Base-by-base conservation (phyloP, 495 filamentous ascomycete species). In the Hypoxylon intermedium region DNA sequence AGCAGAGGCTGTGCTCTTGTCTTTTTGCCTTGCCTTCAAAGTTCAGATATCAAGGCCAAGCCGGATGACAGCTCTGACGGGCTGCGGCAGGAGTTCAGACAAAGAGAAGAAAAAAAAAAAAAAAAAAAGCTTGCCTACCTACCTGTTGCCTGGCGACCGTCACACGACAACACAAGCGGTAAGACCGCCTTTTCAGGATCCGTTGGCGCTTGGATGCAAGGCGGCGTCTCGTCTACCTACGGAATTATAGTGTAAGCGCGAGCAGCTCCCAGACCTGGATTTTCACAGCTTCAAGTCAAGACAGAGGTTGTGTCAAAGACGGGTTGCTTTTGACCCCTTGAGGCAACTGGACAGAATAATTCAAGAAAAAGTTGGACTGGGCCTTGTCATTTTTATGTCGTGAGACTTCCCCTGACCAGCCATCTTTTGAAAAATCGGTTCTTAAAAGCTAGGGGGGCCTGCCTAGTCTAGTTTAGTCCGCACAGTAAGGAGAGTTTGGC, bases 251-350 rank as follows among this genome's bases (percentile, higher is more conserved):
- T 20, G 20, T 60, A 60, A 60, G 62, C 62, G 62, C 55, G 62
- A 60, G 62, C 52, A 51, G 62, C 62, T 60, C 62, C 51, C 31
- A 40, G 47, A 9, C 26, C 40, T 50, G 20, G 38, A 34, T 37
- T 54, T 55, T 45, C 53, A 58, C 53, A 31, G 15, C 20, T 58
- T 42, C 42, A 21, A 50, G 42, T 16, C 57, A 58, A 67, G 58
- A 67, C 58, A 54, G 30, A 26, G 49, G 58, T 37, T 15, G 58
- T 67, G 28, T 67, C 58, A 61, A 67, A 46, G 52, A 26, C 26
- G 49, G 46, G n/a, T 40, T 1, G 11, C 4, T n/a, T 13, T 15
- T n/a, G 12, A 34, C 31, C 31, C 31, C 31, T 34, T 51, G 5
- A 33, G 46, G 33, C 15, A 20, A 16, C 24, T 36, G 58, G 15